Percentiles rank a stretch among this genome's conserved stretches.
Conservation (phyloP, 2,329 filamentous ascomycete genomes). For the Davidsoniella eucalypti region DNA sequence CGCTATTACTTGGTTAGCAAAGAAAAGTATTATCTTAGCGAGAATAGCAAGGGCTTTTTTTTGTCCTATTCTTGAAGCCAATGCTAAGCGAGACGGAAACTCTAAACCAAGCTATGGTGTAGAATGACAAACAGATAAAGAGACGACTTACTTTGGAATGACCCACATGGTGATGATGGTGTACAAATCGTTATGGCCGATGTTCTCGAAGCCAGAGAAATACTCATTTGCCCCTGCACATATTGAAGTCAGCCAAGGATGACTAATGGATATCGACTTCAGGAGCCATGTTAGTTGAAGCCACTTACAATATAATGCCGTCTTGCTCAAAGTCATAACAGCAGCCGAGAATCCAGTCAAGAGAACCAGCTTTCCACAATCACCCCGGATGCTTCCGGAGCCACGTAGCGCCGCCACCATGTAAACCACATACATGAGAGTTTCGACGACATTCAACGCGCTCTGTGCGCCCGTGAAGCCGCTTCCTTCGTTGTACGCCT, state of each 20-base stretch:
- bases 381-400: constrained; percentile 24
- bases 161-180: constrained; percentile 38
- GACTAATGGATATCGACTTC: background rate
- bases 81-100: too few relatives aligned
- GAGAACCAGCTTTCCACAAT: constrained; percentile 28
- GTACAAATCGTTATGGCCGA: constrained; percentile 34
- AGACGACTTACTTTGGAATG: constrained; percentile 35
- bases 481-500: constrained; percentile 47
- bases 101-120: background rate
- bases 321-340: constrained; percentile 47
- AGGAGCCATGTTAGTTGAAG: background rate
- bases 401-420: constrained; percentile 18
- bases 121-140: background rate
- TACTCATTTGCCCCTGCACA: constrained; percentile 37
- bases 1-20: constrained; percentile 22
- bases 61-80: background rate
- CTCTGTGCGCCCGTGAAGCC: constrained; percentile 70
- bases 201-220: constrained; percentile 37
- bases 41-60: too few relatives aligned
- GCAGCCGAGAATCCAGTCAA: constrained; percentile 35
- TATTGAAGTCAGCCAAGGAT: background rate
- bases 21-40: background rate
- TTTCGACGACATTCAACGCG: constrained; percentile 52
- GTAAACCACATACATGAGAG: constrained; percentile 45
- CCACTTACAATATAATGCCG: constrained; percentile 39